Percentiles rank a stretch among this genome's conserved stretches.
Evolutionary conservation across 345 rosid species (phyloP).

Genomic region (Eucalyptus polyanthemos): DNA sequence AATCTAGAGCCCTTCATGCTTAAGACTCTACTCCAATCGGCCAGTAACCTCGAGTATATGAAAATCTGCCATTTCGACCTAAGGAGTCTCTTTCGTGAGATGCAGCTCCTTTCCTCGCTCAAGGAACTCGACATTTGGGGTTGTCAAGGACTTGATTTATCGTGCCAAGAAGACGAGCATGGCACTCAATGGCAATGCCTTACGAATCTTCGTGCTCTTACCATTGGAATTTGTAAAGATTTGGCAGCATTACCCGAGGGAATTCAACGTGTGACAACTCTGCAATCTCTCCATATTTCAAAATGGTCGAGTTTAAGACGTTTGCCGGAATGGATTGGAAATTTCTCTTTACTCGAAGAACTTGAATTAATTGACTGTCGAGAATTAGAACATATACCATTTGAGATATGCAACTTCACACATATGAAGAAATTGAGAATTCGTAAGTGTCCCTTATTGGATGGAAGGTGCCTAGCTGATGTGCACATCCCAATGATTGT

Average conservation of each 20-base stretch:
- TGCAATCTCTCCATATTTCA: not conserved
- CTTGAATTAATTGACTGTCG: fast-evolving
- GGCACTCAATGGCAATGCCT: not conserved
- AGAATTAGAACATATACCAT: fast-evolving
- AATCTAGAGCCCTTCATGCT: not conserved
- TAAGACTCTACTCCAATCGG: not conserved
- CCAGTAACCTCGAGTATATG: not conserved
- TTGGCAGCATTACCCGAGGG: not conserved
- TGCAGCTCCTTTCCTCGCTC: not conserved
- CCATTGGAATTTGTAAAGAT: not conserved
- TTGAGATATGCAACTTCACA: fast-evolving
- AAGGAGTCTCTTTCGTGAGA: not conserved
- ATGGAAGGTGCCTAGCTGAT: not conserved
- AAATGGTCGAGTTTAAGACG: fast-evolving
- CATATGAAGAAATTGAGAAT: not conserved
- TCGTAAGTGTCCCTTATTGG: fast-evolving
- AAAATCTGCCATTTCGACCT: fast-evolving
- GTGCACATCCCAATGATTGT: not conserved
- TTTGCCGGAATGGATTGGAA: not conserved
- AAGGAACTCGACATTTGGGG: fast-evolving
- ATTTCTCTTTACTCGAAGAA: not conserved
- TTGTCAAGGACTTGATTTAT: not conserved
- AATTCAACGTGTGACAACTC: not conserved
- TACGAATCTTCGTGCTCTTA: not conserved
- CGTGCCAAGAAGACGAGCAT: not conserved